Conservation (phyloP, 2,329 filamentous ascomycete species). For the Aspergillus proliferans region DNA sequence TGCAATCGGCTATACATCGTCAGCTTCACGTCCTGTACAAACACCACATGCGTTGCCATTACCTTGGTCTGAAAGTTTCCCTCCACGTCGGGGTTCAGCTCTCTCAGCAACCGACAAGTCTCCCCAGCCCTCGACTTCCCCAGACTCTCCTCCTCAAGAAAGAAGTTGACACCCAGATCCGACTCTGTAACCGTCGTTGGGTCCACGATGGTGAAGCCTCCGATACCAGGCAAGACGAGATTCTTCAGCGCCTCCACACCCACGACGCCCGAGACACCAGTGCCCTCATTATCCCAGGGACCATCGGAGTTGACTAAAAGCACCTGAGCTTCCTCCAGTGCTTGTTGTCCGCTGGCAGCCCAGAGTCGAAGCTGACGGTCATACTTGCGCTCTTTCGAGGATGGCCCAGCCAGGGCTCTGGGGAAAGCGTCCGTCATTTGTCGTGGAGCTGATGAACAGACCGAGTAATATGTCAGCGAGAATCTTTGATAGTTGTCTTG, state of each 20-base stretch:
- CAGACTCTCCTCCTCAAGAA: conserved; percentile 71
- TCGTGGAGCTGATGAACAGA: neutral
- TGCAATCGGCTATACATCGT: conserved; percentile 27
- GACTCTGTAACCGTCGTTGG: conserved; percentile 67
- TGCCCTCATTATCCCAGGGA: conserved; percentile 27
- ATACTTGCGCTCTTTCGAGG: conserved; percentile 69
- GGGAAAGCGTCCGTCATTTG: conserved; percentile 35
- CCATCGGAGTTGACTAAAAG: conserved; percentile 71
- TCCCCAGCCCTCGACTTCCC: conserved; percentile 73
- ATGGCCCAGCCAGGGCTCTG: conserved; percentile 40
- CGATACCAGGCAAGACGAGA: conserved; percentile 87
- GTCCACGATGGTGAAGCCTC: conserved; percentile 86
- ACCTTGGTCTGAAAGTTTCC: conserved; percentile 63
- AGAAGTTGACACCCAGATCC: conserved; percentile 95
- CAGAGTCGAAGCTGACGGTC: conserved; percentile 92
- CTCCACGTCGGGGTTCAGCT: conserved; percentile 87
- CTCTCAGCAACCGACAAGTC: conserved; percentile 68
- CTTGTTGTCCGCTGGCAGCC: conserved; percentile 86
- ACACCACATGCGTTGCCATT: neutral
- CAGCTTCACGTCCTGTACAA: conserved; percentile 4
- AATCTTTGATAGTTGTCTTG: neutral
- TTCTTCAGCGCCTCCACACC: conserved; percentile 94
- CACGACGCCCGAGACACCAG: conserved; percentile 66
- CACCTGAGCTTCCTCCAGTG: conserved; percentile 86
- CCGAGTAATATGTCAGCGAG: neutral